Evolutionary conservation across 2,329 filamentous ascomycete genomes (phyloP), one percentile per base, ranked within the genome.

Genomic region (Blastomyces gilchristii): DNA sequence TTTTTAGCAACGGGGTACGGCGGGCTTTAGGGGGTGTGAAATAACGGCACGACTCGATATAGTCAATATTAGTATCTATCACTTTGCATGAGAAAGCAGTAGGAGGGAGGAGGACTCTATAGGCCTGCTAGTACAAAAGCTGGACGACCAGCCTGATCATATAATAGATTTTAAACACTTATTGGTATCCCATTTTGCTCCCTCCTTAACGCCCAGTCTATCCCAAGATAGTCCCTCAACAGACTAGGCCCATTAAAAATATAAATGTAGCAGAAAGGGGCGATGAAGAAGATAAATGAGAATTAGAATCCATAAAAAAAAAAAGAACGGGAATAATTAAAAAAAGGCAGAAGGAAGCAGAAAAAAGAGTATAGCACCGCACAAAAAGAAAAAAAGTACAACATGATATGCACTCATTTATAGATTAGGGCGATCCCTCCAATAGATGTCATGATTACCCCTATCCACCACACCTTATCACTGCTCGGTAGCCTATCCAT

Each of bases 391-490:
- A 53, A 52, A 60, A 37, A 9, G 11, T 37, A 54, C 12, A n/a
- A 56, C 62, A 60, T 60, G 14, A 34, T 45, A 31, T 41, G 14
- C 57, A 9, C 4, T 59, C 41, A 59, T 22, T 31, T 58, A 59
- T 63, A 74, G 62, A 77, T 69, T 43, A 77, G 65, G 12, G 69
- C 69, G 41, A 77, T 65, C 0, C 78, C 76, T 25, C 79, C 79
- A 18, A 80, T 63, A 14, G 75, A 75, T 12, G 77, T 79, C 70
- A 80, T 74, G n/a, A 78, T 66, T 12, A 81, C 70, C 18, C 79
- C 79, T 60, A 79, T 67, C 79, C 79, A 81, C 76, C 79, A 78
- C 76, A 75, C 79, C 11, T 70, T 71, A 66, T 80, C 74, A 8
- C 76, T 73, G 61, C 77, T 73, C 34, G 73, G 65, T 14, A 50